Evolutionary conservation across 169 alveolate species (phyloP).

Genomic region (Hepatocystis sp.): DNA sequence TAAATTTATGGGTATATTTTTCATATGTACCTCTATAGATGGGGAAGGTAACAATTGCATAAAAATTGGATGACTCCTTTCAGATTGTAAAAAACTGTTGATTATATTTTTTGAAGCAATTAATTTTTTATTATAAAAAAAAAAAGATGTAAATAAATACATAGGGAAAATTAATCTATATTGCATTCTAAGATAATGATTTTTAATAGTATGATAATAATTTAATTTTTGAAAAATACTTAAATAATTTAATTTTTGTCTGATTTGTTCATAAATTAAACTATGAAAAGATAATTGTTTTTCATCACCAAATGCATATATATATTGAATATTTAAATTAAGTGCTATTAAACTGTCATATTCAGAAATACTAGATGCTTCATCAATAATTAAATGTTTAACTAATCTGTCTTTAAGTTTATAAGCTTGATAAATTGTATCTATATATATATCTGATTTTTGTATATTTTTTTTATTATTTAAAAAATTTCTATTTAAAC

Average conservation of each 20-base stretch:
- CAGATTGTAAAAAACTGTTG: conserved; percentile 7
- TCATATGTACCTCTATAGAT: too few relatives aligned
- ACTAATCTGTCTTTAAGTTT: conserved; percentile 57
- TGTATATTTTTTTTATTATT: conserved; percentile 13
- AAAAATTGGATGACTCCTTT: not conserved
- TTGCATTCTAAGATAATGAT: conserved; percentile 30
- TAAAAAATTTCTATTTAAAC: conserved; percentile 26
- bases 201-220: conserved; percentile 14
- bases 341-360: conserved; percentile 46
- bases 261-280: conserved; percentile 36
- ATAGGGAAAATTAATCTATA: conserved; percentile 63
- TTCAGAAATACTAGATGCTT: conserved; percentile 66
- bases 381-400: conserved; percentile 69
- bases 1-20: too few relatives aligned
- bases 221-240: conserved; percentile 61
- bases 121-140: conserved; percentile 57
- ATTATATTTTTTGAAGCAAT: conserved; percentile 59
- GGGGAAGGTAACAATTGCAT: too few relatives aligned
- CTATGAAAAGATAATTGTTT: conserved; percentile 63
- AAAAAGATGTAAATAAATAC: conserved; percentile 62
- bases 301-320: conserved; percentile 71
- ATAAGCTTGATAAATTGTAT: conserved; percentile 68
- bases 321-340: conserved; percentile 31
- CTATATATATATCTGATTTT: conserved; percentile 60
- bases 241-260: conserved; percentile 55